phyloP scores from a whole-genome alignment of 1,284 basidiomycete species.

The Phenoliferia sp. region DNA sequence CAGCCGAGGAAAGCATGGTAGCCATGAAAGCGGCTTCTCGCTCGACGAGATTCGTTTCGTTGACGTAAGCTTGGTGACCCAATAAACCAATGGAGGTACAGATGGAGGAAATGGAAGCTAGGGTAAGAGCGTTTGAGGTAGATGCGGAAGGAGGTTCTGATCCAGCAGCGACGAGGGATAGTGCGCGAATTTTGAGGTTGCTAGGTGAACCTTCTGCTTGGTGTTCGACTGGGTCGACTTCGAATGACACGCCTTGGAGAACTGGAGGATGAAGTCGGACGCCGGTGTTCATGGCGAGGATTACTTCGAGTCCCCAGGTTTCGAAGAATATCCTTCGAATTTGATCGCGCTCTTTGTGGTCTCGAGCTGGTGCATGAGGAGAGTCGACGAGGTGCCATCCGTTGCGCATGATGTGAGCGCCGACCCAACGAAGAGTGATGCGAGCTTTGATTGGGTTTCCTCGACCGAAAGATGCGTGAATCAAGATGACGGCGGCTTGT shows the following conservation, averaged over 20 bases:
- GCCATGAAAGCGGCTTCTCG: not conserved
- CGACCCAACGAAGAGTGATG: not conserved
- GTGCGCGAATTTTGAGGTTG: not conserved
- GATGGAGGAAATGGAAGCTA: not conserved
- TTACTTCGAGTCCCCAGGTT: not conserved
- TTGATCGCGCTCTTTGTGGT: not conserved
- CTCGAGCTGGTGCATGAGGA: not conserved
- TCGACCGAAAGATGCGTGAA: not conserved
- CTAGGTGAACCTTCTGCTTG: not conserved
- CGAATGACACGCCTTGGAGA: not conserved
- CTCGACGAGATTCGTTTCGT: not conserved
- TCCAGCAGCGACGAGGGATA: not conserved
- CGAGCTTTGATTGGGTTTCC: not conserved
- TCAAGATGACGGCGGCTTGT: not conserved
- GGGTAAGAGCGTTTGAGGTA: not conserved
- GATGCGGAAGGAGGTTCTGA: not conserved
- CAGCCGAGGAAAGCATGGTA: not conserved
- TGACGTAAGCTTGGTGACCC: not conserved
- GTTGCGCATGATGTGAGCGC: not conserved
- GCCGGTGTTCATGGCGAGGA: not conserved
- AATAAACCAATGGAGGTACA: not conserved
- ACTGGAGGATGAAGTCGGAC: not conserved
- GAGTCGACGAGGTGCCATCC: not conserved
- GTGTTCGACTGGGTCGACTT: not conserved
- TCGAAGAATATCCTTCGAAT: not conserved